Conservation (phyloP, 2,329 filamentous ascomycete genomes). For the Emergomyces orientalis region DNA sequence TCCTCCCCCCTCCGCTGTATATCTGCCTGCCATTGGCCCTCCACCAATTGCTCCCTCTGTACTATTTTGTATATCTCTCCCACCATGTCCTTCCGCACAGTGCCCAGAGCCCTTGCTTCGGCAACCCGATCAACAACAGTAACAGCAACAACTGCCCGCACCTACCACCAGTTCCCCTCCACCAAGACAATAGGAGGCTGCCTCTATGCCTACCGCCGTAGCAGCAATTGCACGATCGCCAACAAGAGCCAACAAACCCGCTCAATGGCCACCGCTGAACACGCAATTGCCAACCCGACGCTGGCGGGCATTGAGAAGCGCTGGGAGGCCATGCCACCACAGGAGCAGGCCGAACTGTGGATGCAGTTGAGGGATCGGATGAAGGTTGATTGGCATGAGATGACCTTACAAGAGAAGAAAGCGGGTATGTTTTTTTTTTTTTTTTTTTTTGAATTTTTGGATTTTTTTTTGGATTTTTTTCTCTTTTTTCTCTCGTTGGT, state of each 20-base stretch:
- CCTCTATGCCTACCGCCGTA: conserved; percentile 28
- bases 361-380: conserved; percentile 97
- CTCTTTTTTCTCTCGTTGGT: background rate
- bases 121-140: conserved; percentile 18
- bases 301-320: conserved; percentile 98
- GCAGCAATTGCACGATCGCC: background rate
- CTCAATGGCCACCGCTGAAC: conserved; percentile 51
- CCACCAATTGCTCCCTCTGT: conserved; percentile 15
- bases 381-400: conserved; percentile 93
- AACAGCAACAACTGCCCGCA: conserved; percentile 25
- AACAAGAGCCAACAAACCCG: conserved; percentile 40
- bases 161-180: conserved; percentile 20
- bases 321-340: conserved; percentile 95
- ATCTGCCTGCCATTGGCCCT: conserved; percentile 3
- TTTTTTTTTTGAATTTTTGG: background rate
- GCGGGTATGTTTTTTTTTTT: conserved; percentile 61
- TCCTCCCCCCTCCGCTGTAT: background rate
- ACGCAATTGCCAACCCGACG: conserved; percentile 96
- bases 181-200: conserved; percentile 17
- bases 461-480: background rate
- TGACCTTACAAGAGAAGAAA: conserved; percentile 97
- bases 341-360: conserved; percentile 99
- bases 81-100: conserved; percentile 40
- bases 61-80: conserved; percentile 22
- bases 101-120: conserved; percentile 37